These are phyloP conservation scores for Populus hybrid DNA, from an alignment of 441 rosid species.

Conservation along the genomic window DNA sequence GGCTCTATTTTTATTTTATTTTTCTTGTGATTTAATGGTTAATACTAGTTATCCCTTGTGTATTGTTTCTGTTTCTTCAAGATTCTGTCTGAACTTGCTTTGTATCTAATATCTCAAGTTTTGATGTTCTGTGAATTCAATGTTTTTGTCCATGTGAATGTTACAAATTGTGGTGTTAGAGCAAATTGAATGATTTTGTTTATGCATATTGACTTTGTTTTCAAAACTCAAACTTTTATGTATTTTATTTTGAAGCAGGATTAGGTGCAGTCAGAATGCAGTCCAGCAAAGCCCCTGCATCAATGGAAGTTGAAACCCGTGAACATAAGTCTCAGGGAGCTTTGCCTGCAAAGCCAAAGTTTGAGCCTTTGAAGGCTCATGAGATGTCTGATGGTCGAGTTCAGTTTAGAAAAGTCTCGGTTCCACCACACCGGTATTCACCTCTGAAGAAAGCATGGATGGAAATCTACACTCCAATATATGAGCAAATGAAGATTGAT, in stretches of 20 bases:
- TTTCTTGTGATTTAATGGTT: no score
- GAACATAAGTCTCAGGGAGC: constrained; percentile 8
- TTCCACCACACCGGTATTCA: constrained; percentile 74
- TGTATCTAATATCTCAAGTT: not conserved
- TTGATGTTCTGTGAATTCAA: no score
- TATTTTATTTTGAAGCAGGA: not conserved
- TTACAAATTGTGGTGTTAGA: no score
- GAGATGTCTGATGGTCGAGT: constrained; percentile 79
- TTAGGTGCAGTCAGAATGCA: constrained; percentile 19
- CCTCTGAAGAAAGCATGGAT: constrained; percentile 84
- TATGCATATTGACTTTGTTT: no score
- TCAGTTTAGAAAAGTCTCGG: constrained; percentile 62
- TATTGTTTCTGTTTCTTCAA: no score
- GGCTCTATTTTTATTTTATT: no score
- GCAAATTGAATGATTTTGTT: no score
- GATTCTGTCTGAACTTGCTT: no score
- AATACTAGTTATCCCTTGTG: no score
- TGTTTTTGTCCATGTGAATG: no score
- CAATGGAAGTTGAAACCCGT: constrained; percentile 48
- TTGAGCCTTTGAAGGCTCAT: constrained; percentile 68
- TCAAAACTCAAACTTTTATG: not conserved
- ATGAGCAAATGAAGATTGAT: constrained; percentile 80
- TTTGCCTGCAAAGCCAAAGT: constrained; percentile 58
- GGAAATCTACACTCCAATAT: constrained; percentile 68
- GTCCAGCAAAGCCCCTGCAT: constrained; percentile 20